Conservation (phyloP, 2,329 filamentous ascomycete genomes). For the Beauveria australis region DNA sequence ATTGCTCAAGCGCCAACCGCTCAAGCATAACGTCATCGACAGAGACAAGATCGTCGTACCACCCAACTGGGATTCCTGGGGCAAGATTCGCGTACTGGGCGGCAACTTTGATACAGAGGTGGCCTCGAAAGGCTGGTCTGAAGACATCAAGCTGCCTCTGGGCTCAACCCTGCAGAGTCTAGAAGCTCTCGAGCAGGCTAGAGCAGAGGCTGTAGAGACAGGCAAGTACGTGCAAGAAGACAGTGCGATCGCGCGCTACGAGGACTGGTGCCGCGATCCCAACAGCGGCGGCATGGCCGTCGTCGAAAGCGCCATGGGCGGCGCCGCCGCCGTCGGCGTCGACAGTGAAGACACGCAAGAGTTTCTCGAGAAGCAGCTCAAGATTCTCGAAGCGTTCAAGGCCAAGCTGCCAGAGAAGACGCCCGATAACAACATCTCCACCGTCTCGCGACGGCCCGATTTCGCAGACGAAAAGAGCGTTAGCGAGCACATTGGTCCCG, state of each 20-base stretch:
- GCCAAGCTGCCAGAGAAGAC: constrained; percentile 45
- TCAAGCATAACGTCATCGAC: constrained; percentile 88
- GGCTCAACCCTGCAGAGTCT: constrained; percentile 18
- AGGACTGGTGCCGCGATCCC: constrained; percentile 70
- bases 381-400: constrained; percentile 59
- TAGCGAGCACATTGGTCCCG: constrained; percentile 81
- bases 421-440: constrained; percentile 17
- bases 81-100: constrained; percentile 85
- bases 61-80: constrained; percentile 97
- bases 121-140: constrained; percentile 75
- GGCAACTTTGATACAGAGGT: constrained; percentile 90
- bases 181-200: constrained; percentile 17
- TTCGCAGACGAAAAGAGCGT: constrained; percentile 38
- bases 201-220: constrained; percentile 15
- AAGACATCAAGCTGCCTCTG: constrained; percentile 60
- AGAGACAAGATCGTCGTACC: constrained; percentile 91
- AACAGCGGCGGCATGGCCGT: constrained; percentile 48
- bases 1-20: constrained; percentile 65
- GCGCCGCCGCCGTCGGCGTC: constrained; percentile 25
- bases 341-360: constrained; percentile 58
- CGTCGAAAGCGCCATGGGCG: constrained; percentile 31
- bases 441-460: constrained; percentile 21
- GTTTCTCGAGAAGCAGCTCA: constrained; percentile 69
- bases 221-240: constrained; percentile 18
- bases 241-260: constrained; percentile 64